Conservation (phyloP, 2,329 filamentous ascomycete species). For the Passalora sequoiae region DNA sequence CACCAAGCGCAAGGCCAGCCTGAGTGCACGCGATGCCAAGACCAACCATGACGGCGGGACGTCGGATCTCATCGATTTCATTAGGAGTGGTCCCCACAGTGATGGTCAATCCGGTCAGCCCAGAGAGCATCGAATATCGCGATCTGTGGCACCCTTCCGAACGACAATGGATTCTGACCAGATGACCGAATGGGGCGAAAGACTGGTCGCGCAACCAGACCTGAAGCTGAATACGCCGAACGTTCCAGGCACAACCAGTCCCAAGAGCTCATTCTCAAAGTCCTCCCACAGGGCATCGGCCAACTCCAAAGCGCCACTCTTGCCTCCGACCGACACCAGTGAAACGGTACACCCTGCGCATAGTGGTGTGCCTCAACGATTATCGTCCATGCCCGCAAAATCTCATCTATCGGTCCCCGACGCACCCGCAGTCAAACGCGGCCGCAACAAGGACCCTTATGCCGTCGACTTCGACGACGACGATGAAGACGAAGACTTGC, state of each 20-base stretch:
- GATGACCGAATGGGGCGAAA: slow-evolving; percentile 41
- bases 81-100: slow-evolving; percentile 68
- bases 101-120: slow-evolving; percentile 35
- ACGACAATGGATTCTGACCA: slow-evolving; percentile 84
- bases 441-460: slow-evolving; percentile 80
- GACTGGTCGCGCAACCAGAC: slow-evolving; percentile 23
- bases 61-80: slow-evolving; percentile 91
- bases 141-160: slow-evolving; percentile 77
- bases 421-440: slow-evolving; percentile 56
- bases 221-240: slow-evolving; percentile 20
- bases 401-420: background rate
- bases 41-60: slow-evolving; percentile 62
- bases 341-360: slow-evolving; percentile 17
- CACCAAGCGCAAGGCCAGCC: slow-evolving; percentile 17
- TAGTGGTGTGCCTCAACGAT: slow-evolving; percentile 14
- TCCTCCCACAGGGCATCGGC: slow-evolving; percentile 34
- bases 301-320: slow-evolving; percentile 35
- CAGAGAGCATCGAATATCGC: slow-evolving; percentile 65
- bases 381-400: slow-evolving; percentile 7
- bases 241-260: slow-evolving; percentile 11
- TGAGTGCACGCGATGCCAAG: slow-evolving; percentile 47
- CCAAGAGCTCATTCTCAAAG: slow-evolving; percentile 15
- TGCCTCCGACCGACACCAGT: slow-evolving; percentile 8
- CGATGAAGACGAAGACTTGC: slow-evolving; percentile 42
- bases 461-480: slow-evolving; percentile 69